Conservation (phyloP, 495 filamentous ascomycete genomes). For the Evansstolkia leycettana region DNA sequence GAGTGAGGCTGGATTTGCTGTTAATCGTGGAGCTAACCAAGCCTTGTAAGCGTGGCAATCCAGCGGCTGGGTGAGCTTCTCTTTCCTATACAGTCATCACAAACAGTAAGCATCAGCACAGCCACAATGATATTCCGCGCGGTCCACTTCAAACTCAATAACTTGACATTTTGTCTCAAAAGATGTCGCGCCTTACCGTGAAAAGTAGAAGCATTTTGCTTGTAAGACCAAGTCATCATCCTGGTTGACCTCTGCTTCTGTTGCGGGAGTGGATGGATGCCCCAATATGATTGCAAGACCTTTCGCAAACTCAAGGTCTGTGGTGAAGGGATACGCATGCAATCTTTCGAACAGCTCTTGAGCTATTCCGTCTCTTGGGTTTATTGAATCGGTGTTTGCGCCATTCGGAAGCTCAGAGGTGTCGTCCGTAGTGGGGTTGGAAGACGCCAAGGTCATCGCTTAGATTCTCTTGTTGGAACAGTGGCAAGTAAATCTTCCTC, state of each 20-base stretch:
- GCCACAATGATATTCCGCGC: too few relatives aligned
- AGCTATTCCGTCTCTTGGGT: too few relatives aligned
- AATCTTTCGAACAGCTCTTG: slow-evolving; percentile 16
- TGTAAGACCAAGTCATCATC: slow-evolving; percentile 34
- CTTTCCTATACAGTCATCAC: slow-evolving; percentile 22
- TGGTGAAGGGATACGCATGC: slow-evolving; percentile 23
- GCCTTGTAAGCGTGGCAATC: slow-evolving; percentile 27
- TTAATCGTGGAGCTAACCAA: slow-evolving; percentile 21
- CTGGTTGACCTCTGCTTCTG: slow-evolving; percentile 26
- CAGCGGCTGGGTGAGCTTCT: slow-evolving; percentile 23
- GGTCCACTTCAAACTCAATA: too few relatives aligned
- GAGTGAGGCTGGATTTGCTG: neutral
- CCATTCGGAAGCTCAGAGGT: neutral
- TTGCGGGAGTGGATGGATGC: slow-evolving; percentile 26
- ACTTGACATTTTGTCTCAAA: neutral
- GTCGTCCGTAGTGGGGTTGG: neutral
- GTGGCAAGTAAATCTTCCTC: too few relatives aligned
- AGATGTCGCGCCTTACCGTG: slow-evolving; percentile 22
- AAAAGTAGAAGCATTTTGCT: slow-evolving; percentile 42
- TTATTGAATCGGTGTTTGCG: neutral
- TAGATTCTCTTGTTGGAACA: too few relatives aligned
- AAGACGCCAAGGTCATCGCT: neutral
- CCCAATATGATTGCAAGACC: slow-evolving; percentile 37
- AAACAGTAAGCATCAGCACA: neutral
- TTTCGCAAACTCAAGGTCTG: slow-evolving; percentile 34